Conservation (phyloP, 306 rosid species). For the Rosa rugosa region DNA sequence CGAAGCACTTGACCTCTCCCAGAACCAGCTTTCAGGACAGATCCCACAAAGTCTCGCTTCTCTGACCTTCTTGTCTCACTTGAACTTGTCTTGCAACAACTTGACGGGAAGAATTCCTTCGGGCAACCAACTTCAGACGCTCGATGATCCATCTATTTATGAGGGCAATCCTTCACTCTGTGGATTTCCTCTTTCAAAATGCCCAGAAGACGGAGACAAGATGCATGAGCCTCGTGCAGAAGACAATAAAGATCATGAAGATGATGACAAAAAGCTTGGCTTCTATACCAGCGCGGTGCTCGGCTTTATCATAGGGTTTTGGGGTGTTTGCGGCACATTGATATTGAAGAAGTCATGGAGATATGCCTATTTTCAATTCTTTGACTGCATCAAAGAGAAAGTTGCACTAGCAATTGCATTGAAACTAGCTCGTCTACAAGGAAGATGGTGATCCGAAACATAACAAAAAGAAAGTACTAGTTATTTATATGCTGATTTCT, state of each 20-base stretch:
- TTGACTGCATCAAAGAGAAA: neutral
- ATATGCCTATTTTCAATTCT: neutral
- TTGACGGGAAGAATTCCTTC: neutral
- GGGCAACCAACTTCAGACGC: neutral
- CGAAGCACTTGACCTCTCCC: neutral
- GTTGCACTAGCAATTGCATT: neutral
- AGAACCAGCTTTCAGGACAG: neutral
- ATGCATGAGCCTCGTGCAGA: neutral
- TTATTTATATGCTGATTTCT: no score
- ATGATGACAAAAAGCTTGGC: neutral
- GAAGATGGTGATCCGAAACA: no score
- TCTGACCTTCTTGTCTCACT: neutral
- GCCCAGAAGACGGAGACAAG: neutral
- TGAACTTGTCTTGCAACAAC: neutral
- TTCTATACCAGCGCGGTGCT: neutral
- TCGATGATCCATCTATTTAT: neutral
- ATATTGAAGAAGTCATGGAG: neutral
- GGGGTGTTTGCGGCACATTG: neutral
- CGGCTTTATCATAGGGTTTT: neutral
- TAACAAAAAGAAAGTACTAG: no score
- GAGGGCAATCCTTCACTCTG: neutral
- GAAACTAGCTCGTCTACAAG: neutral
- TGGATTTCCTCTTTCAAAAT: neutral
- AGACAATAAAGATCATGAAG: neutral
- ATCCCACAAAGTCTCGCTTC: neutral